Evolutionary conservation across 345 rosid species (phyloP).

Genomic region (Syzygium jambos): DNA sequence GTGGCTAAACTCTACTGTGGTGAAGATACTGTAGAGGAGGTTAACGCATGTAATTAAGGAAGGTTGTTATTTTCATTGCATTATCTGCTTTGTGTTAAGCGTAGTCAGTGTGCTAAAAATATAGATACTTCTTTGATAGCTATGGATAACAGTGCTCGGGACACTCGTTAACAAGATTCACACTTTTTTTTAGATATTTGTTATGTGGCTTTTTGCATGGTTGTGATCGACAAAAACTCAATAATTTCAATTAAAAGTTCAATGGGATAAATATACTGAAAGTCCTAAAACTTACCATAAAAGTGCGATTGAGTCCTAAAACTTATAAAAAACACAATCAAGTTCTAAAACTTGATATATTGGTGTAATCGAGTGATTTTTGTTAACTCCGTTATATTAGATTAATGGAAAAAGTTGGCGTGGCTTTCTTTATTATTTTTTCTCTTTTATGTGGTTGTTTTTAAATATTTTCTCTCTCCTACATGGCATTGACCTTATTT

Average conservation of each 20-base stretch:
- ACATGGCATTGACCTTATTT: background rate
- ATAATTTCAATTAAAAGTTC: background rate
- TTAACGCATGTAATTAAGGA: background rate
- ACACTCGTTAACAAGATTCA: background rate
- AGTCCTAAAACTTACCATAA: background rate
- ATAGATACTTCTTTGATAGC: background rate
- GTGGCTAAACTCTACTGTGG: too few relatives aligned
- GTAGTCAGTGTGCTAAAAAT: background rate
- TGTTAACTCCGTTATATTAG: background rate
- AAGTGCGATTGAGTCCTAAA: background rate
- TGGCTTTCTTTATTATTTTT: background rate
- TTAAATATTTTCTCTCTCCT: background rate
- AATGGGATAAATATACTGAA: background rate
- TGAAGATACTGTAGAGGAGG: too few relatives aligned
- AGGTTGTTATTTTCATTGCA: background rate
- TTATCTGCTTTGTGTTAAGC: background rate
- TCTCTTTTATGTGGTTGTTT: background rate
- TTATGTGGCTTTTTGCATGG: background rate
- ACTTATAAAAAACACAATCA: background rate
- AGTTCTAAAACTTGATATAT: background rate
- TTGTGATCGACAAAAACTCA: background rate
- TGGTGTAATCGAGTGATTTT: background rate
- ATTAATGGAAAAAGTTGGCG: accelerated
- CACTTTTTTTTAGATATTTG: background rate
- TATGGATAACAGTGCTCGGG: background rate